Evolutionary conservation across 371 early-diverging fungal species (phyloP).

Genomic region (Mucor sp.): DNA sequence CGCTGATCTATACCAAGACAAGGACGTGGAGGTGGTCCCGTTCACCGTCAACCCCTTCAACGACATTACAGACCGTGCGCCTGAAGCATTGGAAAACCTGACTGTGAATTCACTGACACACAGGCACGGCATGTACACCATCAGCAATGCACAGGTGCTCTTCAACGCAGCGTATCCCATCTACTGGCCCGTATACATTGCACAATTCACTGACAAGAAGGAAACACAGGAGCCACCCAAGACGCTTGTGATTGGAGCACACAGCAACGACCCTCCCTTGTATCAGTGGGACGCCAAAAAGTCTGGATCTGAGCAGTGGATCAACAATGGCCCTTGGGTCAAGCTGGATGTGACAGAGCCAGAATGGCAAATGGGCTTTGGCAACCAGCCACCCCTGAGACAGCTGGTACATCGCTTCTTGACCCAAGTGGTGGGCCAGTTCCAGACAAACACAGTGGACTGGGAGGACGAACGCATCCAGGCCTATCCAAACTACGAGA

Average conservation of each 20-base stretch:
- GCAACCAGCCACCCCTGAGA: conserved; percentile 9
- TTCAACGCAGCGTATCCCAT: conserved; percentile 35
- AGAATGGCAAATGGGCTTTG: conserved; percentile 22
- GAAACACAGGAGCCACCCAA: conserved; percentile 2
- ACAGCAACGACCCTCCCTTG: conserved; percentile 25
- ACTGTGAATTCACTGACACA: conserved; percentile 5
- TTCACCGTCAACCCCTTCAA: conserved; percentile 25
- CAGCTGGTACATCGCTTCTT: conserved; percentile 17
- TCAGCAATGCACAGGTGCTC: conserved; percentile 19
- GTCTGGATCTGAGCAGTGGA: conserved; percentile 27
- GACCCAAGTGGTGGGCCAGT: conserved; percentile 18
- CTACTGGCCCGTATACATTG: conserved; percentile 39
- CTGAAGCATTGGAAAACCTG: conserved; percentile 7
- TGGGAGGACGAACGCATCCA: conserved; percentile 37
- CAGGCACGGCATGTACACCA: neutral
- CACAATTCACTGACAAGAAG: conserved; percentile 21
- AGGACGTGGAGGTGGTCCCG: conserved; percentile 26
- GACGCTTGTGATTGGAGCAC: conserved; percentile 33
- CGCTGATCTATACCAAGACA: conserved; percentile 6
- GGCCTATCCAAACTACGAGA: conserved; percentile 16
- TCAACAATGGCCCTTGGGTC: conserved; percentile 35
- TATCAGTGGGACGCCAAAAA: conserved; percentile 26
- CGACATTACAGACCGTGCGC: conserved; percentile 18
- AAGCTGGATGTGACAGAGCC: conserved; percentile 32
- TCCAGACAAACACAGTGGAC: conserved; percentile 11